These are phyloP conservation scores for Elasticomyces elasticus DNA, from an alignment of 495 filamentous ascomycete genomes.

Conservation along the genomic window DNA sequence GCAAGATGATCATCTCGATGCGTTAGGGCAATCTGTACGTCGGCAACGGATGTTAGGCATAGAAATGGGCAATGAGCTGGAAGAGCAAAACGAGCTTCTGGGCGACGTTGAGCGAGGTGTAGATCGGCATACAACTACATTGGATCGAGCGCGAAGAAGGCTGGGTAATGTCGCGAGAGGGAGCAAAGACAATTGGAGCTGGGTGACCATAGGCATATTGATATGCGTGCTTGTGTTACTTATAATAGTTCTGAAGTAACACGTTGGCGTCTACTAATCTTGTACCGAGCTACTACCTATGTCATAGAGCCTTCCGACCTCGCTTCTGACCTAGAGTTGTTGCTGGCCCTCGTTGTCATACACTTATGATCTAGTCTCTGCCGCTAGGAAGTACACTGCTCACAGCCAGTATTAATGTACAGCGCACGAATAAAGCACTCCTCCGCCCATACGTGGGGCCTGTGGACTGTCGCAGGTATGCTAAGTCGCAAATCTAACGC, in stretches of 20 bases:
- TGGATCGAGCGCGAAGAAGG: conserved; percentile 63
- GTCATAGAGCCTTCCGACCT: too few relatives aligned
- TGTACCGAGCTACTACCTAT: too few relatives aligned
- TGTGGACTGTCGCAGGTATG: too few relatives aligned
- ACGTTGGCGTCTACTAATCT: too few relatives aligned
- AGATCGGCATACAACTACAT: conserved; percentile 65
- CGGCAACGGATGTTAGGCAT: conserved; percentile 88
- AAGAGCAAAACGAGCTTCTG: conserved; percentile 75
- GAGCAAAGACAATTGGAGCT: conserved; percentile 34
- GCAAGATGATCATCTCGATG: conserved; percentile 89
- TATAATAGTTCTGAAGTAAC: conserved; percentile 34
- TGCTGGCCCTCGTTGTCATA: too few relatives aligned
- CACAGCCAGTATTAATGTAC: too few relatives aligned
- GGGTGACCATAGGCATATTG: conserved; percentile 33
- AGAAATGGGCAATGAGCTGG: conserved; percentile 92
- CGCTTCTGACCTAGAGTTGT: too few relatives aligned
- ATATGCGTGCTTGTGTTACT: conserved; percentile 33
- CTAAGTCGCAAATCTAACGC: too few relatives aligned
- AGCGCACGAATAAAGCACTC: too few relatives aligned
- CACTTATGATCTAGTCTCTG: too few relatives aligned
- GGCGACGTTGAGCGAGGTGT: conserved; percentile 78
- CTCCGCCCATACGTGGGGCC: too few relatives aligned
- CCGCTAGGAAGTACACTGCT: too few relatives aligned
- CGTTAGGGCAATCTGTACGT: conserved; percentile 73
- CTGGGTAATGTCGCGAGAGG: conserved; percentile 30